Percentiles rank a stretch among this genome's conserved stretches.
Evolutionary conservation across 2,329 filamentous ascomycete genomes (phyloP).

Genomic region (Paraconiothyrium brasiliense): DNA sequence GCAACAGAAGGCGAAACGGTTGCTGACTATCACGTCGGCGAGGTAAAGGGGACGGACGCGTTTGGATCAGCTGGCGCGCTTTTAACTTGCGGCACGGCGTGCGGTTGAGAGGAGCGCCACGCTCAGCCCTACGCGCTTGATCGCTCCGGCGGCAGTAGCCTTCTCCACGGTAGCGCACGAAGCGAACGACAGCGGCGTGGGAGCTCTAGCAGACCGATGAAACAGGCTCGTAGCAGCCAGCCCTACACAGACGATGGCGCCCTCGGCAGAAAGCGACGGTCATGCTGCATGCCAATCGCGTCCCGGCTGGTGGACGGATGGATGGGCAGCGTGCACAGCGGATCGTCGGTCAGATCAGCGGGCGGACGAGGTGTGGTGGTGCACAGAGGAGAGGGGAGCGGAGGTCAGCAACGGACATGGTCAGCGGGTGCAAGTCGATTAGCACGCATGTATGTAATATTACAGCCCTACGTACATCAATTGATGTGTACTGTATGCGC

Average conservation of each 20-base stretch:
- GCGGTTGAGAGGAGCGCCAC: not conserved
- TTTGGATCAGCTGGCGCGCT: conserved; percentile 9
- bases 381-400: not conserved
- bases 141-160: conserved; percentile 8
- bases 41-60: conserved; percentile 6
- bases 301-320: not conserved
- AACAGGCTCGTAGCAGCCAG: not conserved
- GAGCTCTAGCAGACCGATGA: not conserved
- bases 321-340: not conserved
- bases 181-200: not conserved
- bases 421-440: too few relatives aligned
- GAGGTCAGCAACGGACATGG: conserved; percentile 10
- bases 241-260: not conserved
- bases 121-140: conserved; percentile 20
- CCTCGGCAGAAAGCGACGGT: not conserved
- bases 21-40: conserved; percentile 9
- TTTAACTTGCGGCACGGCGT: conserved; percentile 9
- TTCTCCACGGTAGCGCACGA: not conserved
- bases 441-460: too few relatives aligned
- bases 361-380: not conserved
- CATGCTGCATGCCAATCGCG: not conserved
- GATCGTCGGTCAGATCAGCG: conserved; percentile 8
- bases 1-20: not conserved
- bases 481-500: conserved; percentile 11
- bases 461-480: conserved; percentile 4